Evolutionary conservation across 257 asterid genomes (phyloP), one percentile per base, ranked within the genome.

Genomic region (Nicotiana tabacum): DNA sequence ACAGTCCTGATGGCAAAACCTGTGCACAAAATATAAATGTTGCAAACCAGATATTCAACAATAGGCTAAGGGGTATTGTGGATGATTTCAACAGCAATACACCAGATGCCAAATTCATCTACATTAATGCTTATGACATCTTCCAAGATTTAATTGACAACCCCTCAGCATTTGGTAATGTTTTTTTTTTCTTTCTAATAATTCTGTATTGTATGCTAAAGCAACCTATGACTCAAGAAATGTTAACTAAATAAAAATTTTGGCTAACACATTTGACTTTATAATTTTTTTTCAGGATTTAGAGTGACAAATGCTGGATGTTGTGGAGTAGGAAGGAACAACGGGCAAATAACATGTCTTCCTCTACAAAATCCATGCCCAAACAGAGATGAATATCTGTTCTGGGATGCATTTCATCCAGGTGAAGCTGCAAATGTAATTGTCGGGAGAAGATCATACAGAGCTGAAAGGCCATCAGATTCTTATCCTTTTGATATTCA

Each of bases 381-480:
- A 17, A 94, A 93, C 78, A 89, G 99, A 48, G 62, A 91, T 13
- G 88, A 91, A 11, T 86, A 94, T 65, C 3, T 94, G 35, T 94
- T 96, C 37, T 96, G 99, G 99, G 98, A 96, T 77, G 99, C 99
- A 3, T 96, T 90, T 58, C 99, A 96, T 85, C 98, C 98, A 0
- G 80, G 91, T 0, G 98, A 94, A 82, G 95, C 94, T 21, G 99
- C 98, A 13, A 96, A 96, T 82, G 81, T 58, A 4, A 11, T 93
- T 5, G 89, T 96, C 13, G 99, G 95, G n/a, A 89, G 95, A 66
- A 90, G 99, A 83, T 89, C 98, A 15, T 96, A 91, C 82, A 76
- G 86, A 67, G 98, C 98, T 56, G 86, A 90, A 77, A 93, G 35
- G 86, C 68, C 92, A 7, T 86, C 97, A 0, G 98, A 96, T 88